Conservation (phyloP, 139 green algal genomes). For the Ettlia oleoabundans region DNA sequence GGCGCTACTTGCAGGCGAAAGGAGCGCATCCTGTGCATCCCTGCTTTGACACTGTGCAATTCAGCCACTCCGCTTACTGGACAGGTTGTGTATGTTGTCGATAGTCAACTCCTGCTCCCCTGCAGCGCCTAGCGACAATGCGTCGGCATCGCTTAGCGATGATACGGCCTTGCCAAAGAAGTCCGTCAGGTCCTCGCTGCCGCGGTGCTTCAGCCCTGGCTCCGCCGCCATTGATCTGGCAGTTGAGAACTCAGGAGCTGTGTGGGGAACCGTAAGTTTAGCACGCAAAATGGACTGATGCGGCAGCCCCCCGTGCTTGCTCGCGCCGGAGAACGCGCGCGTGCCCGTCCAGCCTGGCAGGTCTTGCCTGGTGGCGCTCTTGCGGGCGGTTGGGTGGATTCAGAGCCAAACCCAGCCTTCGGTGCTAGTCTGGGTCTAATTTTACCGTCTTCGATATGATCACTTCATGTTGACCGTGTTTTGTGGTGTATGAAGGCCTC, state of each 20-base stretch:
- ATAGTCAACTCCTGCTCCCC: slow-evolving; percentile 39
- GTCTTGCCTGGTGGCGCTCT: no score
- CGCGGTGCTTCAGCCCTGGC: slow-evolving; percentile 3
- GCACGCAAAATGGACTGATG: no score
- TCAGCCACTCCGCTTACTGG: slow-evolving; percentile 19
- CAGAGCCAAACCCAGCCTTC: no score
- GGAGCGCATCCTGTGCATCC: background rate
- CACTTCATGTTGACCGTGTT: no score
- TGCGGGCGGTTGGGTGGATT: no score
- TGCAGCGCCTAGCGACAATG: slow-evolving; percentile 25
- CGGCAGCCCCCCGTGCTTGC: no score
- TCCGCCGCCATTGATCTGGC: background rate
- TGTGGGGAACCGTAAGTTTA: no score
- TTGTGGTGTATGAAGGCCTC: no score
- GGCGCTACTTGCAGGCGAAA: background rate
- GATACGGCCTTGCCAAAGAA: slow-evolving; percentile 8
- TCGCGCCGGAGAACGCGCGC: no score
- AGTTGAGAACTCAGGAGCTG: background rate
- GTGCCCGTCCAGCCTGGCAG: no score
- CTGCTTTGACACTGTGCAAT: background rate
- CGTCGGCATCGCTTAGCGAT: slow-evolving; percentile 17
- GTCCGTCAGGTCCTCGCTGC: background rate
- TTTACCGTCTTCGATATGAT: no score
- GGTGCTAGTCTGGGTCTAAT: no score
- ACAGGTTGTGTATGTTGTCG: slow-evolving; percentile 48